Conservation (phyloP, 2,329 filamentous ascomycete genomes). For the Alternaria consortialis region DNA sequence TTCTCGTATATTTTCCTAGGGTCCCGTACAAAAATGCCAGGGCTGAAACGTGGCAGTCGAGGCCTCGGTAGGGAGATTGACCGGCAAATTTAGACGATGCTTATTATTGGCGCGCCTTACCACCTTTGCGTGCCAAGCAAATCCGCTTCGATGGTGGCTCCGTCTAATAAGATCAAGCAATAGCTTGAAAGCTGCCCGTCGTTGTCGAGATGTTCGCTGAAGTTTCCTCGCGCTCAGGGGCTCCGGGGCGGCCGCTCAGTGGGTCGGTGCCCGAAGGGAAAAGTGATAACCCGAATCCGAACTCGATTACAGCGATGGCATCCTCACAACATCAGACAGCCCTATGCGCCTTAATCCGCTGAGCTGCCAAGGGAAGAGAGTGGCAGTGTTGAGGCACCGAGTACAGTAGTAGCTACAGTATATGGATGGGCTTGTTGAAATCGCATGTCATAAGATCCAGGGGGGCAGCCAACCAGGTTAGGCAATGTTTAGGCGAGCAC, state of each 20-base stretch:
- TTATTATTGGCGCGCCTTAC: not conserved
- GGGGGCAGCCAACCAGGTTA: not conserved
- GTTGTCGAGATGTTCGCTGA: slow-evolving; percentile 4
- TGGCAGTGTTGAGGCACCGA: slow-evolving; percentile 5
- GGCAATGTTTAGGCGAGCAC: slow-evolving; percentile 7
- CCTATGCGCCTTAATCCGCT: not conserved
- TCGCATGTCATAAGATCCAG: slow-evolving; percentile 4
- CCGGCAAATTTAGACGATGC: not conserved
- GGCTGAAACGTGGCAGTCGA: not conserved
- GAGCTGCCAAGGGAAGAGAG: not conserved
- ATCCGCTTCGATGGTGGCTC: not conserved
- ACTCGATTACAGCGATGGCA: not conserved
- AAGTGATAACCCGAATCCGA: not conserved
- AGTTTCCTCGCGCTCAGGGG: slow-evolving; percentile 4
- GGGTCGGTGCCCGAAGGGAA: not conserved
- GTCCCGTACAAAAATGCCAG: not conserved
- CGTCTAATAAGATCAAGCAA: not conserved
- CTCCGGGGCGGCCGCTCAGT: not conserved
- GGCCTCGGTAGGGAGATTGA: not conserved
- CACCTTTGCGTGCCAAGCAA: not conserved
- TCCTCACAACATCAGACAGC: not conserved
- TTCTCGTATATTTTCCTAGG: not conserved
- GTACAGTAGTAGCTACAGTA: not conserved
- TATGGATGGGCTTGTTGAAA: not conserved
- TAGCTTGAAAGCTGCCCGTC: not conserved